Conservation (phyloP, 331 rosid genomes). For the Pyracantha coccinea region DNA sequence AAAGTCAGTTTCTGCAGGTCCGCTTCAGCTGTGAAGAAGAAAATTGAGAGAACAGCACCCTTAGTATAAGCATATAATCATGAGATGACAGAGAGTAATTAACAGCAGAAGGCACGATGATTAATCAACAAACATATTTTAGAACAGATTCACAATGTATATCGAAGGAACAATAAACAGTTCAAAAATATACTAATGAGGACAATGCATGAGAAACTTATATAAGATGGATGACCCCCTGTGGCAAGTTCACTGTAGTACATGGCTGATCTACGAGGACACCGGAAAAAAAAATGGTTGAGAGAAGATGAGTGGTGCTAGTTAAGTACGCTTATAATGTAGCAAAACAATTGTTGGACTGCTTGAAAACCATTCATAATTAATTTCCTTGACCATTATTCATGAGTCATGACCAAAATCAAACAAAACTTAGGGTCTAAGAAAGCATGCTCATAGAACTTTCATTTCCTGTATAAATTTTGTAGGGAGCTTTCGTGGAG, state of each 20-base stretch:
- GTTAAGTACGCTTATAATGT: too few species aligned
- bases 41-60: conserved; percentile 8
- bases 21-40: conserved; percentile 41
- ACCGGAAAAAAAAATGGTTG: background rate
- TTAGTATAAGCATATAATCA: background rate
- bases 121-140: background rate
- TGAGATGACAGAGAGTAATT: conserved; percentile 2
- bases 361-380: too few species aligned
- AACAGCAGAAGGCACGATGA: background rate
- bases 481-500: background rate
- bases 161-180: background rate
- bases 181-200: background rate
- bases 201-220: background rate
- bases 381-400: background rate
- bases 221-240: background rate
- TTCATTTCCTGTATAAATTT: background rate
- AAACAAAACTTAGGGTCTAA: background rate
- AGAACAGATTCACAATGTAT: background rate
- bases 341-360: too few species aligned
- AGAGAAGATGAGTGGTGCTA: too few species aligned
- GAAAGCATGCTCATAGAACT: background rate
- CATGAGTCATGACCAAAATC: background rate
- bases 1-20: conserved; percentile 61
- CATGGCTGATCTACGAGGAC: background rate
- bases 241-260: background rate